Evolutionary conservation across 495 filamentous ascomycete genomes (phyloP).

Genomic region (Staphylotrichum tortipilum): DNA sequence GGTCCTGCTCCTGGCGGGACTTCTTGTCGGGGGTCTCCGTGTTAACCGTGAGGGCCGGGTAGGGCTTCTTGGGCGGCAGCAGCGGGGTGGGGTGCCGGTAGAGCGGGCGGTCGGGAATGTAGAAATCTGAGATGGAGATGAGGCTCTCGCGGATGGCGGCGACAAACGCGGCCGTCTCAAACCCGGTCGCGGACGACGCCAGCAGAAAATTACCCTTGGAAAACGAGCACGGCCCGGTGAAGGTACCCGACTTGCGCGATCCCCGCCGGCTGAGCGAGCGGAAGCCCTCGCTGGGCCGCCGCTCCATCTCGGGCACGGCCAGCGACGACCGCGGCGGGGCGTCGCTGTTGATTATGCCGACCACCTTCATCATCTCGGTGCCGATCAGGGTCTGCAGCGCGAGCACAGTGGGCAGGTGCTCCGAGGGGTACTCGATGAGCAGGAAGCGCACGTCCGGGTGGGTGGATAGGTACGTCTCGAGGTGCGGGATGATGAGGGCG

Average conservation of each 20-base stretch:
- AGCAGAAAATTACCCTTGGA: slow-evolving; percentile 37
- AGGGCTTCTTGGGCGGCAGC: not conserved
- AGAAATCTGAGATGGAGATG: slow-evolving; percentile 26
- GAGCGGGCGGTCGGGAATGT: slow-evolving; percentile 24
- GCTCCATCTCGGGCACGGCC: slow-evolving; percentile 1
- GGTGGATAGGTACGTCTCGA: slow-evolving; percentile 34
- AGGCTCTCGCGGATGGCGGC: slow-evolving; percentile 34
- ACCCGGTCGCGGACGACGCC: slow-evolving; percentile 30
- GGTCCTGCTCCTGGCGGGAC: not conserved
- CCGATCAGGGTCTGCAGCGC: slow-evolving; percentile 38
- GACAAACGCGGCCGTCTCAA: slow-evolving; percentile 33
- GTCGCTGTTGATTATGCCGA: slow-evolving; percentile 31
- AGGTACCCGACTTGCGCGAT: slow-evolving; percentile 1
- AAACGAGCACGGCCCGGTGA: slow-evolving; percentile 19
- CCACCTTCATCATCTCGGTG: slow-evolving; percentile 34
- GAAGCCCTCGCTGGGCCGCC: slow-evolving; percentile 8
- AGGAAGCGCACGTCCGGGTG: slow-evolving; percentile 35
- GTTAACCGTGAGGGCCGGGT: not conserved
- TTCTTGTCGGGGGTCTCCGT: not conserved
- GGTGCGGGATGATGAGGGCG: slow-evolving; percentile 36
- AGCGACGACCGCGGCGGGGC: slow-evolving; percentile 5
- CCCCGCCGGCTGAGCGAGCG: not conserved
- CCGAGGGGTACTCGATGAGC: slow-evolving; percentile 39
- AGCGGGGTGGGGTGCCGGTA: not conserved
- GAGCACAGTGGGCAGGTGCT: slow-evolving; percentile 36